Evolutionary conservation across 768 basidiomycete species (phyloP).

Genomic region (Naganishia antarctica): DNA sequence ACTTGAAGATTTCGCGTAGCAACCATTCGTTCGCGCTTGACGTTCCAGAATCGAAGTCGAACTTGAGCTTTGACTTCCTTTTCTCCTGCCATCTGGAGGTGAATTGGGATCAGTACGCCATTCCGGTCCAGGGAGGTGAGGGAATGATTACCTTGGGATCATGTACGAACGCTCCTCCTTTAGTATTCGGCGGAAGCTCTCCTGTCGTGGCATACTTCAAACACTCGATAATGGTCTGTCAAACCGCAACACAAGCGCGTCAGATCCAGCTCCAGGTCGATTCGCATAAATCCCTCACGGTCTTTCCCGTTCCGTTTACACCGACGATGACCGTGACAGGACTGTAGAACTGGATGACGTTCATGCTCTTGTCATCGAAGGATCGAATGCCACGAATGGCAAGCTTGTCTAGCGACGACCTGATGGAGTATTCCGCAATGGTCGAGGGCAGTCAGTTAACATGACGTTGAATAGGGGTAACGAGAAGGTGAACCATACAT

Average conservation of each 20-base stretch:
- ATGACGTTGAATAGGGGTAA: too few relatives aligned
- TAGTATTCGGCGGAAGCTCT: constrained; percentile 93
- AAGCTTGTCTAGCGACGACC: constrained; percentile 82
- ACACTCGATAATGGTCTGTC: constrained; percentile 90
- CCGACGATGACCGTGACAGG: constrained; percentile 98
- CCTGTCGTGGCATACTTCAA: constrained; percentile 98
- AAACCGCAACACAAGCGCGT: not conserved
- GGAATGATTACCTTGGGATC: constrained; percentile 64
- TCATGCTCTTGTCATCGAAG: constrained; percentile 90
- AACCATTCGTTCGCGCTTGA: constrained; percentile 83
- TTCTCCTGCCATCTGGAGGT: constrained; percentile 78
- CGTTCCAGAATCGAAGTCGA: constrained; percentile 83
- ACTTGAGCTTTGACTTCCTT: constrained; percentile 99
- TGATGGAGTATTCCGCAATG: constrained; percentile 21
- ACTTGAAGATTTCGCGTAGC: constrained; percentile 87
- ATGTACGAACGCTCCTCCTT: constrained; percentile 96
- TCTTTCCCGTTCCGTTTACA: constrained; percentile 97
- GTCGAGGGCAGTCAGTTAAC: too few relatives aligned
- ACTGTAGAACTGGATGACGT: constrained; percentile 92
- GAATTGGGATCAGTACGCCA: not conserved
- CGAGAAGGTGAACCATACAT: too few relatives aligned
- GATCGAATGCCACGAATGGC: constrained; percentile 87
- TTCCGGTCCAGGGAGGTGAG: constrained; percentile 23
- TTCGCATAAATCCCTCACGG: constrained; percentile 50
- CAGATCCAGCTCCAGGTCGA: not conserved